Evolutionary conservation across 1,139 yeast genomes (phyloP).

Genomic region (Blastobotrys niveus): DNA sequence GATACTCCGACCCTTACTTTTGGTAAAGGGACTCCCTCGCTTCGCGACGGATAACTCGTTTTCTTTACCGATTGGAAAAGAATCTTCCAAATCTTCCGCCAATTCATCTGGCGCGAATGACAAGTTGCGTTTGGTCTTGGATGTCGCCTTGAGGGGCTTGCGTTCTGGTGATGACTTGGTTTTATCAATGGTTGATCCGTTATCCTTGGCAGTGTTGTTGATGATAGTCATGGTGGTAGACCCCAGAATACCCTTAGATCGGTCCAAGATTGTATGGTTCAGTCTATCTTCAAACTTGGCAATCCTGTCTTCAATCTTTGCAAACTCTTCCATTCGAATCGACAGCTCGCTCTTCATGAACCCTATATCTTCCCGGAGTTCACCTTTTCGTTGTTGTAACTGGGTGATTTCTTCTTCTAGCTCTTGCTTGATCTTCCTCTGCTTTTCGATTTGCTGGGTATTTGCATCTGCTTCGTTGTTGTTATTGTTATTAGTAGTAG

Average conservation of each 20-base stretch:
- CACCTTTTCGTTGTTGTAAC: conserved; percentile 23
- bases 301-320: conserved; percentile 28
- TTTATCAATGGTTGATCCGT: neutral
- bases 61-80: conserved; percentile 21
- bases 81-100: conserved; percentile 19
- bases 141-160: conserved; percentile 13
- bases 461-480: neutral
- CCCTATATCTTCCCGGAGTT: conserved; percentile 24
- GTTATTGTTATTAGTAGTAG: neutral
- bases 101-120: conserved; percentile 28
- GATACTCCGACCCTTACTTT: conserved; percentile 31
- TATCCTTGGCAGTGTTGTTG: conserved; percentile 18
- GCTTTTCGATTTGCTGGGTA: neutral
- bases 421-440: conserved; percentile 5
- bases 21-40: conserved; percentile 21
- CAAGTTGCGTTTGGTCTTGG: conserved; percentile 24
- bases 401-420: conserved; percentile 20
- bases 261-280: conserved; percentile 28
- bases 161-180: too few relatives aligned
- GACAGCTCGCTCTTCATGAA: conserved; percentile 26
- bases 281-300: conserved; percentile 27
- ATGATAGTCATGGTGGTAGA: conserved; percentile 32
- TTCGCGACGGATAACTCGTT: conserved; percentile 24
- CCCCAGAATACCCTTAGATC: conserved; percentile 33
- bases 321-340: conserved; percentile 28